phyloP scores from a whole-genome alignment of 2,329 filamentous ascomycete genomes.

The Pseudohalonectria lignicola region DNA sequence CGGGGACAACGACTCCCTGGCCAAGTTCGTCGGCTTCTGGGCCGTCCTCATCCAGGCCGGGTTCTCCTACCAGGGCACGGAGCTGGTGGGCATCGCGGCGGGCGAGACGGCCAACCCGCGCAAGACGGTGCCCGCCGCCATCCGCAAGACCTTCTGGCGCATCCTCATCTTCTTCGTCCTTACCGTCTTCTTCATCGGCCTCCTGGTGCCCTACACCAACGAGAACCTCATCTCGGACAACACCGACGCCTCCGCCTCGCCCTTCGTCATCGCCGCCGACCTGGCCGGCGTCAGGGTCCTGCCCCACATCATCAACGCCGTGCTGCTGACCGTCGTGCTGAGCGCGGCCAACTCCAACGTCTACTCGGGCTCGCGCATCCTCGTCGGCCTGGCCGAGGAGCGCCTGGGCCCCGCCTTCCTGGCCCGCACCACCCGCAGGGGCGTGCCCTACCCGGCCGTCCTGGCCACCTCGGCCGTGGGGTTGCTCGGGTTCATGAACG shows the following conservation, averaged over 20 bases:
- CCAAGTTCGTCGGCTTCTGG: slow-evolving; percentile 61
- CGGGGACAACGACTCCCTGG: slow-evolving; percentile 27
- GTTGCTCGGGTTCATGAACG: slow-evolving; percentile 56
- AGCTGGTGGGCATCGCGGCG: slow-evolving; percentile 68
- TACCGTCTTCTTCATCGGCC: slow-evolving; percentile 59
- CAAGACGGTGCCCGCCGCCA: slow-evolving; percentile 61
- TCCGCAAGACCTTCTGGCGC: slow-evolving; percentile 65
- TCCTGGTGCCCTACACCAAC: slow-evolving; percentile 53
- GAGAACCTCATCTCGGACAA: slow-evolving; percentile 35
- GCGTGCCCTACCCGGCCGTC: slow-evolving; percentile 55
- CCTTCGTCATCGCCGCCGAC: slow-evolving; percentile 49
- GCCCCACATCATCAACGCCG: slow-evolving; percentile 63
- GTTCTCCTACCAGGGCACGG: slow-evolving; percentile 63
- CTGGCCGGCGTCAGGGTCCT: slow-evolving; percentile 54
- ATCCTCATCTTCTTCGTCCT: slow-evolving; percentile 59
- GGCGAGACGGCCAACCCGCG: slow-evolving; percentile 65
- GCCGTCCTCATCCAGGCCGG: slow-evolving; percentile 55
- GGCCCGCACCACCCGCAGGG: slow-evolving; percentile 45
- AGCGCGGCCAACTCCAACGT: slow-evolving; percentile 71
- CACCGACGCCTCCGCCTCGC: slow-evolving; percentile 48
- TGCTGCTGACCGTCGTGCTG: slow-evolving; percentile 67
- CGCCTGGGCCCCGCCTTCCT: slow-evolving; percentile 51
- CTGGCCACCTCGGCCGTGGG: slow-evolving; percentile 43
- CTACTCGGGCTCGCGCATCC: slow-evolving; percentile 59
- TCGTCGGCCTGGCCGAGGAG: slow-evolving; percentile 55